These are phyloP conservation scores for Metschnikowia borealis DNA, from an alignment of 805 yeast species.

Conservation along the genomic window DNA sequence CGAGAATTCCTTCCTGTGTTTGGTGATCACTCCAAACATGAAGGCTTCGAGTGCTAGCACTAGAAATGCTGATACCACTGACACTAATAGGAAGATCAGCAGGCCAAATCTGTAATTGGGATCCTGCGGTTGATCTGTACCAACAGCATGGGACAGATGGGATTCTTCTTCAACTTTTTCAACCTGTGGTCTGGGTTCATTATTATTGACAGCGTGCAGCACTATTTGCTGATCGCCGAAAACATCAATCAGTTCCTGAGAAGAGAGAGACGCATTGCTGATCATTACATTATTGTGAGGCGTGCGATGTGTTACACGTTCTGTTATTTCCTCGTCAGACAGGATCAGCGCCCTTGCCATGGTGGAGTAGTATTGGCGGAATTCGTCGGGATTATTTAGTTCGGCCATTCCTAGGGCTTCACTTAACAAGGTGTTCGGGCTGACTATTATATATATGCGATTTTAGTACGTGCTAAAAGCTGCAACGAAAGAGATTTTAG, in stretches of 20 bases:
- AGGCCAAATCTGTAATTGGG: slow-evolving; percentile 4
- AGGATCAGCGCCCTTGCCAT: background rate
- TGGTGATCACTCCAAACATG: slow-evolving; percentile 36
- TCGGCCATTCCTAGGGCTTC: background rate
- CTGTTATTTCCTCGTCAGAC: background rate
- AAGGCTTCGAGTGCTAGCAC: slow-evolving; percentile 36
- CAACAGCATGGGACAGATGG: background rate
- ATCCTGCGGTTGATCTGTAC: background rate
- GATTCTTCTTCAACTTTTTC: background rate
- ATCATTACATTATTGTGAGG: background rate
- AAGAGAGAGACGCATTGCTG: background rate
- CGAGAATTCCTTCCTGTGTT: slow-evolving; percentile 22
- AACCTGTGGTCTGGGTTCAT: background rate
- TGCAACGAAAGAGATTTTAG: background rate
- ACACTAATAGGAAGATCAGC: slow-evolving; percentile 23
- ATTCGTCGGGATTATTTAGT: background rate
- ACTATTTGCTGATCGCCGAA: background rate
- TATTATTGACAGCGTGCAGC: background rate
- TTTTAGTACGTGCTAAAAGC: background rate
- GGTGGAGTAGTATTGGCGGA: background rate
- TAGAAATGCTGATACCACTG: slow-evolving; percentile 31
- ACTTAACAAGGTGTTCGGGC: background rate
- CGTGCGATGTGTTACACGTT: background rate
- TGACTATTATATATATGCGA: background rate
- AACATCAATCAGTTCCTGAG: background rate